Conservation (phyloP, 208 protist genomes). For the Acanthamoeba culbertsoni region DNA sequence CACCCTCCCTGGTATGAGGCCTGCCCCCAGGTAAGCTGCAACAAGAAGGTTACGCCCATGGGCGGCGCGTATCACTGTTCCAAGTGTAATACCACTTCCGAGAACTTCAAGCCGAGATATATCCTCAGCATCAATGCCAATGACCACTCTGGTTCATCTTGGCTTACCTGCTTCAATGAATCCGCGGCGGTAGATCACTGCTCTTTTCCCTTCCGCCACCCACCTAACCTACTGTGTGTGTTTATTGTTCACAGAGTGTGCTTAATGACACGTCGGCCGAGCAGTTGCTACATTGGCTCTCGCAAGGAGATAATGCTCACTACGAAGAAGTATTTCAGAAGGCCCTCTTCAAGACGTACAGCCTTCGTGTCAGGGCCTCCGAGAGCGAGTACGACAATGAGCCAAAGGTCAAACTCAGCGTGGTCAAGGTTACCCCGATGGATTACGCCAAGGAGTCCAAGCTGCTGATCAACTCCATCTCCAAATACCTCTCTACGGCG, state of each 20-base stretch:
- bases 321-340: constrained; percentile 59
- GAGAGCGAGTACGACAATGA: constrained; percentile 61
- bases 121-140: constrained; percentile 60
- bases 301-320: not conserved
- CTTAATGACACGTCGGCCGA: not conserved
- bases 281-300: not conserved
- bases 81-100: constrained; percentile 2
- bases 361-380: constrained; percentile 49
- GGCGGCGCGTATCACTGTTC: constrained; percentile 21
- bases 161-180: constrained; percentile 70
- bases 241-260: not conserved
- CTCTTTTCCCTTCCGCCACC: not conserved
- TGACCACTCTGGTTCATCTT: constrained; percentile 61
- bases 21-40: constrained; percentile 39
- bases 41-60: constrained; percentile 39
- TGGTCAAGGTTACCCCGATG: constrained; percentile 56
- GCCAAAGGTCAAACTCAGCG: constrained; percentile 60
- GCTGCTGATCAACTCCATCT: not conserved
- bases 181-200: not conserved
- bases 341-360: constrained; percentile 57
- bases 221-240: not conserved
- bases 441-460: constrained; percentile 62
- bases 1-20: constrained; percentile 61
- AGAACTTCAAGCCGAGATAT: constrained; percentile 54
- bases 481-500: not conserved